Base-by-base conservation (phyloP, 352 stramenopile genomes). In the Phytophthora aleatoria region DNA sequence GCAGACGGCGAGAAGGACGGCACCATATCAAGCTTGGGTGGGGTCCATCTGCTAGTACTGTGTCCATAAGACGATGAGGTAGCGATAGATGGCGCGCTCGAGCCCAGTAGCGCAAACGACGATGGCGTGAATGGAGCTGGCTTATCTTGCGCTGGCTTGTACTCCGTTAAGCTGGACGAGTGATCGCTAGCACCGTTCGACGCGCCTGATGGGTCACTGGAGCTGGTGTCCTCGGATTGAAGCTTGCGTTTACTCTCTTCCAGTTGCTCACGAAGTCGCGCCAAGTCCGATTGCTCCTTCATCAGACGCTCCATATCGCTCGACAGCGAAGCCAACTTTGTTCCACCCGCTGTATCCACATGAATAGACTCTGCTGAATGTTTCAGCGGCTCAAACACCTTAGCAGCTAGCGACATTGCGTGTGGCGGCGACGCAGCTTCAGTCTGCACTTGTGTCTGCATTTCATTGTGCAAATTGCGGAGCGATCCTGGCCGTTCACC, bases 181-280 rank as follows among this genome's bases (percentile, higher is more conserved):
- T 61, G 30, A 45, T 5, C n/a, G 13, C 16, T 24, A 11, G 26
- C 47, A 26, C 44, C 54, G 42, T 61, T 71, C 16, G 64, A 55
- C 6, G 61, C 31, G 30, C 43, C 15, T n/a, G 57, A 11, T 7
- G 61, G n/a, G 38, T 57, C 39, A 15, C 42, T 64, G 24, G 54
- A 13, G 3, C 30, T 47, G 7, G 59, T 38, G 30, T 79, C 64
- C 5, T 77, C 67, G 15, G 75, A 74, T 20, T 86, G 62, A 10
- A 91, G 57, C 33, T 87, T 78, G 33, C 79, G 78, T 33, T 90
- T 89, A 60, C 71, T 89, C 43, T 90, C 83, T 70, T 93, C 83
- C 5, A 91, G 61, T 31, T 91, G 67, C n/a, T 79, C 65, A 16
- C 71, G 83, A 50, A 91, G 53, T 33, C 74, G 65, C 11, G 78